A percentile compares a stretch with the other conserved stretches of the same genome.
Conservation (phyloP, 768 basidiomycete genomes). For the Boletus rubescentipes region DNA sequence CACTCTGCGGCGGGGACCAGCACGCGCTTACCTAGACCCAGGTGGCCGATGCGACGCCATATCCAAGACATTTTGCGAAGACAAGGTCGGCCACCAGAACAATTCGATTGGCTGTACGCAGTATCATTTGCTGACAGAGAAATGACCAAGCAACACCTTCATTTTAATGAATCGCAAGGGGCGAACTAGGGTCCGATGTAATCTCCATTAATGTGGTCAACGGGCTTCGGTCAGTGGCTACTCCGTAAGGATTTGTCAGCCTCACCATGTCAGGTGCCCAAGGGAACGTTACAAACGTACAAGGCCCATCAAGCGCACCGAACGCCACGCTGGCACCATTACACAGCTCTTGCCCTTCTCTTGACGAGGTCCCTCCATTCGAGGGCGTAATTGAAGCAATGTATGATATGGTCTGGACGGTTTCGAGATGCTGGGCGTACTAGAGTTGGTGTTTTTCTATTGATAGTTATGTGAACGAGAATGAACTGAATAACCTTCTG, state of each 20-base stretch:
- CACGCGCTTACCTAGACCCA: slow-evolving; percentile 15
- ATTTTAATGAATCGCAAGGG: slow-evolving; percentile 19
- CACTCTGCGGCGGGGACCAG: slow-evolving; percentile 12
- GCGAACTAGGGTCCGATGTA: slow-evolving; percentile 22
- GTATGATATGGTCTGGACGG: slow-evolving; percentile 3
- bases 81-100: slow-evolving; percentile 9
- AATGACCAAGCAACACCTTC: slow-evolving; percentile 16
- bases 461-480: background rate
- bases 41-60: slow-evolving; percentile 1
- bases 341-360: slow-evolving; percentile 13
- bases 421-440: slow-evolving; percentile 2
- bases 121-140: slow-evolving; percentile 10
- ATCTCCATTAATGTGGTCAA: slow-evolving; percentile 19
- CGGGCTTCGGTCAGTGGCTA: slow-evolving; percentile 15
- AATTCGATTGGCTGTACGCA: slow-evolving; percentile 7
- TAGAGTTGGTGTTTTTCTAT: slow-evolving; percentile 2
- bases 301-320: slow-evolving; percentile 13
- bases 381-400: slow-evolving; percentile 9
- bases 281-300: slow-evolving; percentile 12
- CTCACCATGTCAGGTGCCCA: slow-evolving; percentile 1
- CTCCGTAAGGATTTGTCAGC: slow-evolving; percentile 25
- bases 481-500: slow-evolving; percentile 4
- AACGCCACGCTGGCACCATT: slow-evolving; percentile 15
- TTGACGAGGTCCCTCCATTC: slow-evolving; percentile 7
- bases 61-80: slow-evolving; percentile 14